Evolutionary conservation across 2,329 filamentous ascomycete genomes (phyloP).

Genomic region (Rugonectria rugulosa): DNA sequence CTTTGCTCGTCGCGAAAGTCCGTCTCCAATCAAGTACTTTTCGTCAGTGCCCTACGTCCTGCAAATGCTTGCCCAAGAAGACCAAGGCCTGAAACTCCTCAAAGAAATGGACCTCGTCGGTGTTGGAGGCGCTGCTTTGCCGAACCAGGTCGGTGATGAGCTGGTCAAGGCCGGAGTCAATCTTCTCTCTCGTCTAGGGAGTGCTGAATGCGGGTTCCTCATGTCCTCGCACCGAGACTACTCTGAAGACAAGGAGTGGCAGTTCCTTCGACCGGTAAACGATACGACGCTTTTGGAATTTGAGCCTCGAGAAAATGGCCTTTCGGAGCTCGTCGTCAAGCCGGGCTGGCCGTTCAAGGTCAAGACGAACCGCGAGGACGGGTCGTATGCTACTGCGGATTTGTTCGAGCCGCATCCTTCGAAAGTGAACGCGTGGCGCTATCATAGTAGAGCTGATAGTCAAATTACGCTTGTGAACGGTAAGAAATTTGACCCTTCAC

Average conservation of each 20-base stretch:
- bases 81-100: slow-evolving; percentile 51
- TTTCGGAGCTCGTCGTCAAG: slow-evolving; percentile 63
- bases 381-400: slow-evolving; percentile 69
- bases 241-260: slow-evolving; percentile 62
- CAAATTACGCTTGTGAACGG: slow-evolving; percentile 70
- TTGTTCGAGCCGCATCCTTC: slow-evolving; percentile 64
- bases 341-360: slow-evolving; percentile 65
- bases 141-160: slow-evolving; percentile 58
- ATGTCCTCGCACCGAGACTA: slow-evolving; percentile 69
- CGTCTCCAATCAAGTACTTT: slow-evolving; percentile 59
- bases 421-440: slow-evolving; percentile 65
- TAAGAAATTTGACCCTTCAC: slow-evolving; percentile 73
- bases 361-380: slow-evolving; percentile 64
- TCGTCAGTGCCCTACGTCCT: slow-evolving; percentile 68
- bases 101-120: slow-evolving; percentile 66
- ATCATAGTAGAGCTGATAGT: slow-evolving; percentile 67
- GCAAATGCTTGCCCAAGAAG: slow-evolving; percentile 57
- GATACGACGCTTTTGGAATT: slow-evolving; percentile 50
- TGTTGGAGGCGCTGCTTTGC: slow-evolving; percentile 68
- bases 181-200: slow-evolving; percentile 69
- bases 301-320: slow-evolving; percentile 50
- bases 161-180: slow-evolving; percentile 60
- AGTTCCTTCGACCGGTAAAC: slow-evolving; percentile 59
- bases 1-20: slow-evolving; percentile 39
- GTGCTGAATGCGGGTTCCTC: slow-evolving; percentile 71